Base-by-base conservation (phyloP, 2,329 filamentous ascomycete species). In the Sporothrix phasma region DNA sequence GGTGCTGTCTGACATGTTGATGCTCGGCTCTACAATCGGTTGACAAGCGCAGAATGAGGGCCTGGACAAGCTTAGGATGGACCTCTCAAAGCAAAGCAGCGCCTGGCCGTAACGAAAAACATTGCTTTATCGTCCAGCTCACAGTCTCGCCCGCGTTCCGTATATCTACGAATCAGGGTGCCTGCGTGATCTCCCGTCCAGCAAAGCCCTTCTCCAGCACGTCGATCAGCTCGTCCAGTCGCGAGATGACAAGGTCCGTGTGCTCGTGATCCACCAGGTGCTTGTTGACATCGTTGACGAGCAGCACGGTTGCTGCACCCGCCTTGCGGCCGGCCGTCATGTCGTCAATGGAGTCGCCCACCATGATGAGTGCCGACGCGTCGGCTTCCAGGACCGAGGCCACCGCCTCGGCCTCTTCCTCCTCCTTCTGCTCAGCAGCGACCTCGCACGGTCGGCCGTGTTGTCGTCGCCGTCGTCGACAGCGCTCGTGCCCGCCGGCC, bases 341-440 rank as follows among this genome's bases (percentile, higher is more conserved):
- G 73, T 99, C 94, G 73, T 97, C 94, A 63, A 96, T 85, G 17
- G 88, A 92, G 72, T 93, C 89, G 3, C 89, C 89, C 24, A 87
- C 84, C 84, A 87, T 87, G 69, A 86, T 83, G 47, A 85, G 70
- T 5, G 73, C 74, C 47, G 76, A 80, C 2, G 78, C 82, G 66
- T 80, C 79, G 1, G 72, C 72, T 10, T 75, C 72, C 24, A 53
- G 67, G 46, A 68, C 59, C 64, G 63, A 24, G 31, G 31, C n/a
- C n/a, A 17, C 51, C 19, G 19, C 15, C 31, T 39, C 31, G 39
- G 49, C 51, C 10, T 45, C 3, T 3, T 65, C 70, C 53, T 69
- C 69, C n/a, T 68, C 66, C n/a, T 63, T 51, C 47, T 61, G 51
- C 51, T 69, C 68, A 17, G 62, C 64, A 26, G 22, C 61, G 5